Evolutionary conservation across 495 filamentous ascomycete genomes (phyloP).

Genomic region (Penicillium simplicissimum): DNA sequence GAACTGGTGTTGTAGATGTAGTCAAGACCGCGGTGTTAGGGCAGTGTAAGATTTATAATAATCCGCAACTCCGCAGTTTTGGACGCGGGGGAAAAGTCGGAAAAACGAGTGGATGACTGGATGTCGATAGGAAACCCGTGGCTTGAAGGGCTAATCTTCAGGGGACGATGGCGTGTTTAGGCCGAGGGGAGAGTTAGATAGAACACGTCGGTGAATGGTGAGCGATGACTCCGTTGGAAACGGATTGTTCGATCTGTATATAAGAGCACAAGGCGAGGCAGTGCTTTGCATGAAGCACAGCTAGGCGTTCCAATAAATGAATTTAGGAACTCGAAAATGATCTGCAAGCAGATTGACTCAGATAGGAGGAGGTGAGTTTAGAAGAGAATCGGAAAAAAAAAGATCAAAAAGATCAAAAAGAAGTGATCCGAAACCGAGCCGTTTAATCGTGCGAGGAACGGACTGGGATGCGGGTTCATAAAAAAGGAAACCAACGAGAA

Average conservation of each 20-base stretch:
- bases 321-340: conserved; percentile 15
- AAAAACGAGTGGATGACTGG: background rate
- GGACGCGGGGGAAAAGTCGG: background rate
- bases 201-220: background rate
- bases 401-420: background rate
- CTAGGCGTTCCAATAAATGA: conserved; percentile 22
- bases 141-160: background rate
- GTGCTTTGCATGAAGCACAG: conserved; percentile 17
- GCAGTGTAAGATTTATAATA: background rate
- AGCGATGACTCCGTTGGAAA: background rate
- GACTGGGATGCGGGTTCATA: background rate
- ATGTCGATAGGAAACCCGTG: background rate
- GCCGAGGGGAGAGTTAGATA: background rate
- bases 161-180: background rate
- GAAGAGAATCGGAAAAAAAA: background rate
- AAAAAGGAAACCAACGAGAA: background rate
- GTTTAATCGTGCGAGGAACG: background rate
- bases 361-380: background rate
- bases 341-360: conserved; percentile 19
- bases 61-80: background rate
- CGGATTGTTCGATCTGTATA: conserved; percentile 15
- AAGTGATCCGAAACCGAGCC: background rate
- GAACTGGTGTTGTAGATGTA: background rate
- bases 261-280: conserved; percentile 21
- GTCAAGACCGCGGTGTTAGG: background rate